These are phyloP conservation scores for Pseudopithomyces maydicus DNA, from an alignment of 2,329 filamentous ascomycete genomes.

Conservation along the genomic window DNA sequence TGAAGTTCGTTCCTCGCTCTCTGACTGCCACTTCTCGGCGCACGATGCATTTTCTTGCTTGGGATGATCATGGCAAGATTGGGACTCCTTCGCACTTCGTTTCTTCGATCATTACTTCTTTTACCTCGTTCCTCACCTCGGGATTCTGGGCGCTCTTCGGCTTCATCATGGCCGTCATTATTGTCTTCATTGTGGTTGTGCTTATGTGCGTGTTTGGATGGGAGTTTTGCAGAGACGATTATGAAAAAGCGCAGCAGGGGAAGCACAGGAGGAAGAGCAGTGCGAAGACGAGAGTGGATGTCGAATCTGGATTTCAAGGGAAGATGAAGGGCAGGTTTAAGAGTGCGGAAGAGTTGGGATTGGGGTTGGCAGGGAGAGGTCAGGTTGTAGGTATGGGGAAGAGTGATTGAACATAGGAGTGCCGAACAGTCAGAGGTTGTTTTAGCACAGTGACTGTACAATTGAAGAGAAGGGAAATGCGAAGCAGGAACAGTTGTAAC, in stretches of 20 bases:
- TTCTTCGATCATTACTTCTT: constrained; percentile 7
- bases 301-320: constrained; percentile 18
- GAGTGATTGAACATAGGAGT: constrained; percentile 29
- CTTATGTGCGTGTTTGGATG: constrained; percentile 33
- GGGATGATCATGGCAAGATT: constrained; percentile 36
- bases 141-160: constrained; percentile 32
- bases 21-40: constrained; percentile 1
- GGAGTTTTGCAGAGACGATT: constrained; percentile 32
- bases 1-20: constrained; percentile 17
- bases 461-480: neutral
- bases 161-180: constrained; percentile 28
- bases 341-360: constrained; percentile 34
- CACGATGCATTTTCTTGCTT: constrained; percentile 35
- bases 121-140: constrained; percentile 25
- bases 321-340: constrained; percentile 25
- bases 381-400: constrained; percentile 37
- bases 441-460: neutral
- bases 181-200: constrained; percentile 30
- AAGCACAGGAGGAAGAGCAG: constrained; percentile 21
- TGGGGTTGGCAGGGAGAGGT: constrained; percentile 26
- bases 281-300: constrained; percentile 19
- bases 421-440: neutral
- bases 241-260: constrained; percentile 31
- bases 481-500: neutral
- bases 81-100: constrained; percentile 30